phyloP scores from a whole-genome alignment of 208 protist species.

The Porcisia hertigi region DNA sequence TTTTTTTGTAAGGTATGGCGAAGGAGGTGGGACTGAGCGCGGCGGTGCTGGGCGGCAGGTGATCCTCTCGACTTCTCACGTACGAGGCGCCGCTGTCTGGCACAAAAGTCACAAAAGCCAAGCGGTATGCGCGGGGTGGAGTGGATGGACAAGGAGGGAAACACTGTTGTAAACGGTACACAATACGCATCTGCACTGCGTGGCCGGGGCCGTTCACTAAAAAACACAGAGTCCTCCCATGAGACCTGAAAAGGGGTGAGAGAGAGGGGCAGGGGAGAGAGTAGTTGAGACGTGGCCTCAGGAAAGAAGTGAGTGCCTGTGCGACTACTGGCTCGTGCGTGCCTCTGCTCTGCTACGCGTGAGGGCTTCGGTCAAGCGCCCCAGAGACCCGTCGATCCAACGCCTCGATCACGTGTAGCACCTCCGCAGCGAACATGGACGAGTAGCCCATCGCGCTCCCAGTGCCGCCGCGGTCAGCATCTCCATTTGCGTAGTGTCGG shows the following conservation, averaged over 20 bases:
- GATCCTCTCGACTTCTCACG: neutral
- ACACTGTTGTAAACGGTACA: neutral
- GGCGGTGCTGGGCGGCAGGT: neutral
- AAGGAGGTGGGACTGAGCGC: neutral
- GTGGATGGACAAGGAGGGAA: neutral
- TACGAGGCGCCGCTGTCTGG: neutral
- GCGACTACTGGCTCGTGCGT: neutral
- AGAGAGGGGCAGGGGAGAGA: neutral
- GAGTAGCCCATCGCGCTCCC: constrained; percentile 8
- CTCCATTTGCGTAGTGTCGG: neutral
- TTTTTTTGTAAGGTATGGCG: neutral
- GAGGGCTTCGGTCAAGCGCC: constrained; percentile 49
- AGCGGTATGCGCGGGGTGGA: neutral
- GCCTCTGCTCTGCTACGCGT: neutral
- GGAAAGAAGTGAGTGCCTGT: neutral
- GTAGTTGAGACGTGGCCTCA: neutral
- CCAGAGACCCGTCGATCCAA: constrained; percentile 76
- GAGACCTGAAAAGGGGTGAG: neutral
- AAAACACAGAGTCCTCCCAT: neutral
- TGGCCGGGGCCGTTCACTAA: neutral
- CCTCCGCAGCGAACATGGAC: constrained; percentile 62
- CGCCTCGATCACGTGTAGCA: constrained; percentile 81
- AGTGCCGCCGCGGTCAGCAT: neutral
- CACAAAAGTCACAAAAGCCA: neutral
- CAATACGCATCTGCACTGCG: neutral